These are phyloP conservation scores for Apiotrichum gracile DNA, from an alignment of 1,284 basidiomycete genomes.

Conservation along the genomic window DNA sequence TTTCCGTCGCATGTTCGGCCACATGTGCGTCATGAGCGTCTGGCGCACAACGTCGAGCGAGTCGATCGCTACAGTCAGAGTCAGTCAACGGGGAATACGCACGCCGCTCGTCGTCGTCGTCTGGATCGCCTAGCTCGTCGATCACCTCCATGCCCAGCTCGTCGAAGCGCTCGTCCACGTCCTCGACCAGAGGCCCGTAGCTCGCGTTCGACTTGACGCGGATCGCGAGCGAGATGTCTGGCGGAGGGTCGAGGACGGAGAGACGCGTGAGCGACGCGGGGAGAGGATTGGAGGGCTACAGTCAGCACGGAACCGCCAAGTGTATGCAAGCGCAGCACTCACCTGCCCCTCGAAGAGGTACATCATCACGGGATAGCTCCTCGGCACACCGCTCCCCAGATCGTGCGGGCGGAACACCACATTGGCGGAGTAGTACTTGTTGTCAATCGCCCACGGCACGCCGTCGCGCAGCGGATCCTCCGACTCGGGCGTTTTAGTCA, in stretches of 20 bases:
- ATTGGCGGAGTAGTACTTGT: slow-evolving; percentile 76
- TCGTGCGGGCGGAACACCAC: slow-evolving; percentile 59
- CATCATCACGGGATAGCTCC: slow-evolving; percentile 16
- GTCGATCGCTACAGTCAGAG: slow-evolving; percentile 24
- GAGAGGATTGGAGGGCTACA: slow-evolving; percentile 18
- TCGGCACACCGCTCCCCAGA: slow-evolving; percentile 21
- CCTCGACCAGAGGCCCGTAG: not conserved
- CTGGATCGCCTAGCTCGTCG: slow-evolving; percentile 25
- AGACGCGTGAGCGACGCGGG: slow-evolving; percentile 24
- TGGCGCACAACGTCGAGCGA: slow-evolving; percentile 34
- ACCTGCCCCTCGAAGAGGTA: slow-evolving; percentile 20
- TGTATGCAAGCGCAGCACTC: not conserved
- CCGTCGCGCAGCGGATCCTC: not conserved
- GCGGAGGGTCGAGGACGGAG: slow-evolving; percentile 26
- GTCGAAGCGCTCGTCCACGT: slow-evolving; percentile 27
- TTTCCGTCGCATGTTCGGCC: slow-evolving; percentile 37
- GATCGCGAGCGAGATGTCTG: slow-evolving; percentile 36
- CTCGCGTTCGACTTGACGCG: slow-evolving; percentile 2
- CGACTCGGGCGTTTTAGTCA: not conserved
- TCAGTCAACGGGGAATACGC: slow-evolving; percentile 6
- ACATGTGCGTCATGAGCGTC: slow-evolving; percentile 43
- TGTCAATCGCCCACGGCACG: slow-evolving; percentile 69
- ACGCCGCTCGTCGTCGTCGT: slow-evolving; percentile 43
- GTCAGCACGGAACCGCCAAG: too few relatives aligned
- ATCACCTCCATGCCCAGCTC: slow-evolving; percentile 41